A percentile compares a stretch with the other conserved stretches of the same genome.
Evolutionary conservation across 2,329 filamentous ascomycete species (phyloP).

Genomic region (Gnomoniopsis smithogilvyi): DNA sequence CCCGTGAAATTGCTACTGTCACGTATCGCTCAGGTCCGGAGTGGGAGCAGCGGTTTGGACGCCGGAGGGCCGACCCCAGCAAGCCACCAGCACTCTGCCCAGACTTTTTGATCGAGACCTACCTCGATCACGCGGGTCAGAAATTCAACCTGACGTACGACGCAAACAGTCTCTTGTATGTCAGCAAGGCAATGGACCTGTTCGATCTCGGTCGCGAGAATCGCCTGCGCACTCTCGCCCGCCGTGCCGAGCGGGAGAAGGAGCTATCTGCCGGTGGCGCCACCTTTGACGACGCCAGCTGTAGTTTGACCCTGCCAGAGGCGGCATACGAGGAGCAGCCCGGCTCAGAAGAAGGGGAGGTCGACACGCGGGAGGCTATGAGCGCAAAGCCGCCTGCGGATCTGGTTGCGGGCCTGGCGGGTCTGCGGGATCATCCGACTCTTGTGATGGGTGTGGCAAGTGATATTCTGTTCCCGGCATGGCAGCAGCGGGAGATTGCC

Average conservation of each 20-base stretch:
- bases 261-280: constrained; percentile 46
- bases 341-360: constrained; percentile 36
- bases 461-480: constrained; percentile 94
- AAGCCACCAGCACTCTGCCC: constrained; percentile 93
- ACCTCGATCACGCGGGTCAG: constrained; percentile 95
- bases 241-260: constrained; percentile 59
- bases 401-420: constrained; percentile 69
- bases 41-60: constrained; percentile 93
- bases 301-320: constrained; percentile 79
- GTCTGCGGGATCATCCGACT: constrained; percentile 72
- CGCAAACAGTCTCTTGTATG: constrained; percentile 90
- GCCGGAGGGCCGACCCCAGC: constrained; percentile 78
- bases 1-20: constrained; percentile 94
- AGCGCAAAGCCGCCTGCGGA: constrained; percentile 68
- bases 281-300: constrained; percentile 50
- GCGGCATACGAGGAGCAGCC: constrained; percentile 84
- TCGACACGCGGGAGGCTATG: constrained; percentile 19
- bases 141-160: constrained; percentile 98
- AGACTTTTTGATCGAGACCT: constrained; percentile 96
- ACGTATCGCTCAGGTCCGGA: constrained; percentile 96
- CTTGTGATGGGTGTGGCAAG: constrained; percentile 92
- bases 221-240: constrained; percentile 58
- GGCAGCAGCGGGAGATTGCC: constrained; percentile 95
- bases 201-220: constrained; percentile 82
- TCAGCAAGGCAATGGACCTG: constrained; percentile 98